Evolutionary conservation across 169 alveolate species (phyloP).

Genomic region (Babesia sp.): DNA sequence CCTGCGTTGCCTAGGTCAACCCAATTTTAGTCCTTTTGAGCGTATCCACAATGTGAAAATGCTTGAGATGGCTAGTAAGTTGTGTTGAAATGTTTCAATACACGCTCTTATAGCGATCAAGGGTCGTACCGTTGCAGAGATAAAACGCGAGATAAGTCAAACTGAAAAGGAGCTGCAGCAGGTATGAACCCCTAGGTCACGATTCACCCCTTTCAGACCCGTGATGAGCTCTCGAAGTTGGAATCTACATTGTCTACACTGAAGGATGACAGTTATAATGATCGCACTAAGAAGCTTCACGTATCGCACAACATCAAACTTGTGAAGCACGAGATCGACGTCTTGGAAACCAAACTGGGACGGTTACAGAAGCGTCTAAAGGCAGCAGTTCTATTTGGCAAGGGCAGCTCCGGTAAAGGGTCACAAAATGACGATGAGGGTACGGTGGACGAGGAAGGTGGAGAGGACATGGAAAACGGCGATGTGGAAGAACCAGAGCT

Average conservation of each 20-base stretch:
- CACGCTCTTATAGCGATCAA: constrained; percentile 26
- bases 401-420: not conserved
- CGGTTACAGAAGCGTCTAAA: constrained; percentile 51
- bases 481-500: constrained; percentile 3
- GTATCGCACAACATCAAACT: constrained; percentile 59
- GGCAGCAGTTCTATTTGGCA: constrained; percentile 49
- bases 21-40: constrained; percentile 45
- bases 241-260: not conserved
- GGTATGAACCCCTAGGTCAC: not conserved
- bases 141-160: constrained; percentile 39
- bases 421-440: constrained; percentile 12
- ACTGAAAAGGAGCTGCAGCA: constrained; percentile 56
- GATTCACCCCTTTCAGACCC: not conserved
- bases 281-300: constrained; percentile 45
- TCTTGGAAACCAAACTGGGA: constrained; percentile 40
- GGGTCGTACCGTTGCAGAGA: constrained; percentile 56
- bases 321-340: constrained; percentile 52
- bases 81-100: no score
- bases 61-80: constrained; percentile 58
- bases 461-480: constrained; percentile 10
- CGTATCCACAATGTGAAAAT: constrained; percentile 52
- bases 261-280: constrained; percentile 12
- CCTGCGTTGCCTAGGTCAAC: constrained; percentile 58
- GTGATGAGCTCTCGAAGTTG: constrained; percentile 2
- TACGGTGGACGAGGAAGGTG: constrained; percentile 1